Conservation (phyloP, 2,329 filamentous ascomycete species). For the Zymoseptoria passerinii region DNA sequence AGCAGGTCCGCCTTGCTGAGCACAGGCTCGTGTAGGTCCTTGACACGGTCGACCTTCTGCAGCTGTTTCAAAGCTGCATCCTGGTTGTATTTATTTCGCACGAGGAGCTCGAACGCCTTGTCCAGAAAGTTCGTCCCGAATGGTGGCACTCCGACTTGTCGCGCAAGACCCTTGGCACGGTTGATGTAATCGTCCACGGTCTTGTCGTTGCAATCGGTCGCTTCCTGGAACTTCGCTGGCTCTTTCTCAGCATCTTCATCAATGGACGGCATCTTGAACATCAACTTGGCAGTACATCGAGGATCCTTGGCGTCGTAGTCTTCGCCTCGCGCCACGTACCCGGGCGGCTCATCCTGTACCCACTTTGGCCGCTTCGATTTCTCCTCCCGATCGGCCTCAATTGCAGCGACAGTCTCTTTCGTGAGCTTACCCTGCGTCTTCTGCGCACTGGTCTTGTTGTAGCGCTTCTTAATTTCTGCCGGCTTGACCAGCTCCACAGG, state of each 20-base stretch:
- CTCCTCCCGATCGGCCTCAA: constrained; percentile 73
- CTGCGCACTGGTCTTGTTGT: constrained; percentile 49
- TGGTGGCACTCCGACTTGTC: constrained; percentile 60
- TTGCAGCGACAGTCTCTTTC: constrained; percentile 69
- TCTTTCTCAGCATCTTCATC: constrained; percentile 16
- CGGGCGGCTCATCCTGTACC: constrained; percentile 83
- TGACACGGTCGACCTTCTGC: constrained; percentile 56
- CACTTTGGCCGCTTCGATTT: constrained; percentile 81
- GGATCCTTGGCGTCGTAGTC: constrained; percentile 66
- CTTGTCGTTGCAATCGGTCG: constrained; percentile 35
- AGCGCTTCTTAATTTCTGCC: constrained; percentile 72
- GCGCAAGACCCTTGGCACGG: constrained; percentile 56
- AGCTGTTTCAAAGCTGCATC: constrained; percentile 64
- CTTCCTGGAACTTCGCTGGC: constrained; percentile 2
- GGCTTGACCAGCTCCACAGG: constrained; percentile 88
- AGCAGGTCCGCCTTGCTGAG: constrained; percentile 71
- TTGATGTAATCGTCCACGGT: constrained; percentile 71
- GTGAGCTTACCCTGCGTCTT: constrained; percentile 70
- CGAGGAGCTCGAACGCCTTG: constrained; percentile 68
- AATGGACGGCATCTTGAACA: constrained; percentile 61
- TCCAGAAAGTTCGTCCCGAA: constrained; percentile 82
- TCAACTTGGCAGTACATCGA: constrained; percentile 62
- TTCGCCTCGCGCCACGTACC: constrained; percentile 77
- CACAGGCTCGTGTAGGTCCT: constrained; percentile 75
- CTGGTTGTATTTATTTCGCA: constrained; percentile 61